Percentiles rank a stretch among this genome's conserved stretches.
Conservation (phyloP, 306 rosid genomes). For the Cicer chorassanicum region DNA sequence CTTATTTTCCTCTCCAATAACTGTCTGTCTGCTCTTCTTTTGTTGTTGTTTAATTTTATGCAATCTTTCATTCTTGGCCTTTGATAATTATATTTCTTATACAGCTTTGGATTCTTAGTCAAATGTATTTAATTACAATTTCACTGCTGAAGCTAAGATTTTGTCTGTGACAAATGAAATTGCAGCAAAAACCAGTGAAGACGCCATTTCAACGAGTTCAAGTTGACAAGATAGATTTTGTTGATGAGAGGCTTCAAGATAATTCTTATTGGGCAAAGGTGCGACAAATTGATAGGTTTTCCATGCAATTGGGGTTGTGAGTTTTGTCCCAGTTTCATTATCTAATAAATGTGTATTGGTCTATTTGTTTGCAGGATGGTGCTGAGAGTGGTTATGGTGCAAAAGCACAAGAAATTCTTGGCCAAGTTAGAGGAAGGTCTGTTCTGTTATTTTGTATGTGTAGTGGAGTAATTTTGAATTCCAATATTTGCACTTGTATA, state of each 20-base stretch:
- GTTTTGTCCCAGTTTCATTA: background rate
- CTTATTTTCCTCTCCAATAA: conserved; percentile 20
- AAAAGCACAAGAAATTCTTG: conserved; percentile 92
- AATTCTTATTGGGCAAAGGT: conserved; percentile 99
- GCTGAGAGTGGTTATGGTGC: conserved; percentile 95
- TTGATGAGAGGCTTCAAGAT: conserved; percentile 78
- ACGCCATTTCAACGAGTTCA: conserved; percentile 83
- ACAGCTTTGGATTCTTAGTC: background rate
- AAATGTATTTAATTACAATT: conserved; percentile 18
- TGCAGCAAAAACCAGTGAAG: conserved; percentile 69
- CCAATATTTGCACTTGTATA: background rate
- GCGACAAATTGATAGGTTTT: conserved; percentile 41
- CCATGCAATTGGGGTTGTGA: background rate
- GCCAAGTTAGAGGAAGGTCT: conserved; percentile 95
- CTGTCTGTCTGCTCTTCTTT: conserved; percentile 8
- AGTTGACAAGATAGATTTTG: conserved; percentile 60
- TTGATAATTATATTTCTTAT: background rate
- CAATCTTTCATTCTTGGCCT: background rate
- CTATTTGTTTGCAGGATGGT: conserved; percentile 69
- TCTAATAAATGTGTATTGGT: conserved; percentile 16
- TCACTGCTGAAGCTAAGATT: conserved; percentile 19
- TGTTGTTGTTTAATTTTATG: background rate
- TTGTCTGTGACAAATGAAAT: conserved; percentile 38
- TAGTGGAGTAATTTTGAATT: background rate
- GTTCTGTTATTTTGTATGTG: conserved; percentile 46